Evolutionary conservation across 305 asterid species (phyloP), one percentile per base, ranked within the genome.

Genomic region (Plantago rigida): DNA sequence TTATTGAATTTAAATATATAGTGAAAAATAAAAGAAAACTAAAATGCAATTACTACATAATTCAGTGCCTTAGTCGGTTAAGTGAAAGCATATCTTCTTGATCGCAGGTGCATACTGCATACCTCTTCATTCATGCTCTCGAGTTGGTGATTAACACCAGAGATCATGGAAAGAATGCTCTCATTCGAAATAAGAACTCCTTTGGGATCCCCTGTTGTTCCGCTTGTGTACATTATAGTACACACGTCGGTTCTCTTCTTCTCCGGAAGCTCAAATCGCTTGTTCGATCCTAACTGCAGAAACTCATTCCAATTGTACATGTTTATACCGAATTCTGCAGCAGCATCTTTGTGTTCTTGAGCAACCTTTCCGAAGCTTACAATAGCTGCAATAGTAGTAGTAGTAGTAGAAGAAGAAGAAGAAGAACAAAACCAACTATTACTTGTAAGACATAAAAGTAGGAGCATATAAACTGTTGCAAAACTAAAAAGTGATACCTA

Each of bases 161-260:
- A 81, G 52, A 81, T 80, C 15, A 86, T 74, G 1, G 96, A 79
- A 66, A 89, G 82, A 63, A 89, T 69, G 79, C 84, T 80, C 75
- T 84, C 96, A 9, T 89, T 79, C 26, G 94, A 73, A 45, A 86
- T 75, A 75, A 86, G 68, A 10, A 84, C 95, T 24, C 95, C 96
- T 69, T 88, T 88, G 3, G 95, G 96, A 46, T 86, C 87, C 11
- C 96, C 96, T 28, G 96, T 88, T 49, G 96, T 88, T 39, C 95
- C 96, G 74, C 95, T 88, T 5, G 96, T 86, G 67, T 88, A 88
- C 96, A 88, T 88, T 59, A 88, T 86, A 0, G 95, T 86, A 61
- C 96, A 89, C 58, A 84, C 79, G 59, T 89, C 89, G 0, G 71
- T 72, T 64, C 47, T 74, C 56, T 79, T 81, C 80, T 86, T 84